A percentile compares a stretch with the other conserved stretches of the same genome.
Evolutionary conservation across 371 early-diverging fungal species (phyloP).

Genomic region (Blakeslea trispora): DNA sequence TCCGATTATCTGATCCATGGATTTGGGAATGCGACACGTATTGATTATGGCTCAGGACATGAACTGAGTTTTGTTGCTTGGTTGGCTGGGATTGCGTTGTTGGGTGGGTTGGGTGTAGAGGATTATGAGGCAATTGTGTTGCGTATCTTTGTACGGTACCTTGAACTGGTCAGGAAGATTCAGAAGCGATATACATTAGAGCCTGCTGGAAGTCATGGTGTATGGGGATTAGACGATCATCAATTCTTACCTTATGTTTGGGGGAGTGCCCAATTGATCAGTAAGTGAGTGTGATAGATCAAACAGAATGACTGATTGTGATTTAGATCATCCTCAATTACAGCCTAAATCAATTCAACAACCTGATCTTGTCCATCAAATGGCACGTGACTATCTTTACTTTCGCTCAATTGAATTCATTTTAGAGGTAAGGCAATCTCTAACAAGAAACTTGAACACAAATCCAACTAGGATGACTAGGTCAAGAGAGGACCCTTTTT

Average conservation of each 20-base stretch:
- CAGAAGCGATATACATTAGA: constrained; percentile 93
- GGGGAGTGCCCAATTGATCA: constrained; percentile 87
- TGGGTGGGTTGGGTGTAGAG: constrained; percentile 57
- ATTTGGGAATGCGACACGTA: constrained; percentile 93
- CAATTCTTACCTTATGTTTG: constrained; percentile 97
- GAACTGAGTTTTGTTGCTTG: constrained; percentile 96
- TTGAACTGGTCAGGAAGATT: constrained; percentile 79
- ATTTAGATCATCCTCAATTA: constrained; percentile 57
- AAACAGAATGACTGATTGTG: neutral
- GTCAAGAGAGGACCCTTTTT: constrained; percentile 68
- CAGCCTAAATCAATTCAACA: constrained; percentile 77
- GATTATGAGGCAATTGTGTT: constrained; percentile 78
- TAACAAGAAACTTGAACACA: too few relatives aligned
- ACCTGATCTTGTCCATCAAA: constrained; percentile 65
- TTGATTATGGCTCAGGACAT: constrained; percentile 99
- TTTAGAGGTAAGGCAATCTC: constrained; percentile 49
- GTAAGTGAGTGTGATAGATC: constrained; percentile 16
- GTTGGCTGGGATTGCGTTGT: constrained; percentile 73
- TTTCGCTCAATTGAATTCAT: constrained; percentile 86
- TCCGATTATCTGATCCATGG: constrained; percentile 75
- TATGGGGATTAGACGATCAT: constrained; percentile 99
- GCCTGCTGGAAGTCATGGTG: constrained; percentile 99
- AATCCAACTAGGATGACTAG: too few relatives aligned
- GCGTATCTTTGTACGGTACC: constrained; percentile 74
- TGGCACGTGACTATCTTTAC: constrained; percentile 83